A percentile compares a stretch with the other conserved stretches of the same genome.
Conservation (phyloP, 1,284 basidiomycete species). For the Moniliophthora roreri region DNA sequence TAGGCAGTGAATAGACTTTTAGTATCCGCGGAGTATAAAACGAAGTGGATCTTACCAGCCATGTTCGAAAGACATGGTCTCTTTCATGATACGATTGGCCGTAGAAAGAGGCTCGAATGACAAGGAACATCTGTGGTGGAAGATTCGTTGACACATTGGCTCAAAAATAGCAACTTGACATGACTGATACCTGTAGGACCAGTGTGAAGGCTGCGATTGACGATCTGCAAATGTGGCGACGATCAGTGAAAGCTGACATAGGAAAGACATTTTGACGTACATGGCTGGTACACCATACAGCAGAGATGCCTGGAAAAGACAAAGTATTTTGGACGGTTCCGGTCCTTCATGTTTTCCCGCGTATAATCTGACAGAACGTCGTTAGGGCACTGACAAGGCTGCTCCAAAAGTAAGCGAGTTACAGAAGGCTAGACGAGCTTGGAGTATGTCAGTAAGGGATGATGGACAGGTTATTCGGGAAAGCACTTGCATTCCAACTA, state of each 20-base stretch:
- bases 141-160: background rate
- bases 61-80: constrained; percentile 33
- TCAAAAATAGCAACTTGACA: background rate
- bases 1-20: constrained; percentile 17
- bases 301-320: constrained; percentile 46
- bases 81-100: constrained; percentile 29
- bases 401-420: constrained; percentile 14
- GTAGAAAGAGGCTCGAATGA: constrained; percentile 35
- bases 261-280: constrained; percentile 27
- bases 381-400: background rate
- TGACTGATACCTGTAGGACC: constrained; percentile 36
- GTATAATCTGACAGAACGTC: constrained; percentile 33
- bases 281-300: constrained; percentile 48
- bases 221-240: constrained; percentile 27
- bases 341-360: constrained; percentile 39
- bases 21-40: background rate
- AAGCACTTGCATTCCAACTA: constrained; percentile 37
- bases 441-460: background rate
- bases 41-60: constrained; percentile 30
- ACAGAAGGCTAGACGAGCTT: constrained; percentile 34
- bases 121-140: constrained; percentile 39
- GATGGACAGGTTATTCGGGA: constrained; percentile 9
- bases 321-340: constrained; percentile 41
- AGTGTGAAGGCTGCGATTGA: constrained; percentile 41
- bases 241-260: background rate